Evolutionary conservation across 495 filamentous ascomycete genomes (phyloP), one percentile per base, ranked within the genome.

Genomic region (Halenospora varia): DNA sequence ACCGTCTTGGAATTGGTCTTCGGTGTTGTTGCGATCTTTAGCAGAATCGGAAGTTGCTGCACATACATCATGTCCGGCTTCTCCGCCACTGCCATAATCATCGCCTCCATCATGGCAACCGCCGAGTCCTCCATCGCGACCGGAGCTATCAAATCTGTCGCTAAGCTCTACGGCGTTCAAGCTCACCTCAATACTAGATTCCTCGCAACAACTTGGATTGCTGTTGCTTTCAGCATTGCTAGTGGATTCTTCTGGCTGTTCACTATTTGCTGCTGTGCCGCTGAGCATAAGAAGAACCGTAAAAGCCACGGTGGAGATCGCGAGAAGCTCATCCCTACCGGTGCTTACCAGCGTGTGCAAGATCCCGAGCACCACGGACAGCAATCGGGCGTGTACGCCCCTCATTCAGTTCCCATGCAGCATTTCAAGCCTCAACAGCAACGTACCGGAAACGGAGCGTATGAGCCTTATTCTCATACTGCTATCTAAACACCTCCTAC

Each of bases 241-340:
- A 84, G 84, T 13, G 79, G 79, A 56, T 62, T 96, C 63, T 96
- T 96, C 86, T 97, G 93, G 93, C 75, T 88, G 62, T 83, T 96
- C 71, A 89, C 84, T 71, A 78, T 84, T 55, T 97, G 93, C 87
- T 97, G 92, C 84, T 96, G 93, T 78, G 60, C 63, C 9, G 66
- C 70, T 10, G 51, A 73, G 71, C 47, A 75, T 22, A 55, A 22
- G 44, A 52, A 58, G 60, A 57, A 45, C 23, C 45, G 55, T 18
- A 22, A 56, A 15, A 39, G 45, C 55, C 57, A 56, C 57, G 59
- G 59, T 45, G 67, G 66, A 50, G 67, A 69, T 48, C 47, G 41
- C 59, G 79, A 82, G 74, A 81, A 82, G 75, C 68, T 77, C 51
- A 66, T 75, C 19, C 68, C 67, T 41, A 54, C 51, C 29, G 65